These are phyloP conservation scores for Rhytidiadelphus loreus DNA, from an alignment of 225 moss, liverwort and hornwort species.

Conservation along the genomic window DNA sequence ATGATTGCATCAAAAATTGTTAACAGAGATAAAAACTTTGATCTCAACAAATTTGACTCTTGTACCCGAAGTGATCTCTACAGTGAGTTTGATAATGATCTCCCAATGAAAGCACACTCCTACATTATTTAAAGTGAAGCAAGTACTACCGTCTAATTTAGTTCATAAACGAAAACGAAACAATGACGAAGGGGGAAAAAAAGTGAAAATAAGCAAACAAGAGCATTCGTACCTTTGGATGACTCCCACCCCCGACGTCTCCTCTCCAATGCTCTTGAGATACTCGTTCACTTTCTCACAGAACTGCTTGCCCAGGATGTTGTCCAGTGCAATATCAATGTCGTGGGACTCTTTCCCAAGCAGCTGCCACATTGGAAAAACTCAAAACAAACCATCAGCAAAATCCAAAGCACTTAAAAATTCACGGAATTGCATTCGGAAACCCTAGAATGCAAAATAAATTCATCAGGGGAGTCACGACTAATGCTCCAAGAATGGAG, in stretches of 20 bases:
- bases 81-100: neutral
- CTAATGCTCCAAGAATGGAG: neutral
- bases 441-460: neutral
- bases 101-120: neutral
- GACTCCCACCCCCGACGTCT: conserved; percentile 59
- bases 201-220: neutral
- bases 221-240: conserved; percentile 51
- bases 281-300: conserved; percentile 92
- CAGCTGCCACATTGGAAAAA: conserved; percentile 36
- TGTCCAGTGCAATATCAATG: conserved; percentile 86
- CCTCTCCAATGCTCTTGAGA: conserved; percentile 62
- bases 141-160: neutral
- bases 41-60: neutral
- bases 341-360: conserved; percentile 70
- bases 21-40: neutral
- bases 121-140: no score
- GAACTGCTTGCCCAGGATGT: conserved; percentile 75
- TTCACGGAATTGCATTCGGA: neutral
- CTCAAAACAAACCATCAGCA: neutral
- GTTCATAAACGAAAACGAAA: neutral
- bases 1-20: neutral
- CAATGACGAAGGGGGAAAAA: neutral
- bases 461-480: neutral
- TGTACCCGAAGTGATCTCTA: neutral
- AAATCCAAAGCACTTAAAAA: neutral